A percentile compares a stretch with the other conserved stretches of the same genome.
Conservation (phyloP, 768 basidiomycete genomes). For the Phanerodontia chrysosporium region DNA sequence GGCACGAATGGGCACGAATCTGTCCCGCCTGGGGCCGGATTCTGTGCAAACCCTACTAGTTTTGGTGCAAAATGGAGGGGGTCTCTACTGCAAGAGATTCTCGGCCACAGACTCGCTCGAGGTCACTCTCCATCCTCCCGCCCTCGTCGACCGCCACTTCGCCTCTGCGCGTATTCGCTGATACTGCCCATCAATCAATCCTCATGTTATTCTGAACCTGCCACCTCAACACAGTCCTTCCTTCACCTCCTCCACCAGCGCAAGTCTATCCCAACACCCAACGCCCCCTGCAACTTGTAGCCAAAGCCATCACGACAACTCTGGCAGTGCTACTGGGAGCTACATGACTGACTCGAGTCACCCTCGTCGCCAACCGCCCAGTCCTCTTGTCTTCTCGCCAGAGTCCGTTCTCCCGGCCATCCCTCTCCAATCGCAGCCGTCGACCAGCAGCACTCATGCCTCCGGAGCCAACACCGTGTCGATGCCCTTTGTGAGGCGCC, state of each 20-base stretch:
- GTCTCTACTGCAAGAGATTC: slow-evolving; percentile 1
- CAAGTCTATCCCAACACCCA: slow-evolving; percentile 11
- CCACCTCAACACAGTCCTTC: slow-evolving; percentile 2
- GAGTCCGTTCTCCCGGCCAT: slow-evolving; percentile 56
- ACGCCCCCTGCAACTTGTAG: slow-evolving; percentile 1
- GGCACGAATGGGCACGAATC: background rate
- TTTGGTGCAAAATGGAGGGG: background rate
- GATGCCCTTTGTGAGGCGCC: slow-evolving; percentile 89
- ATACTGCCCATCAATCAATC: slow-evolving; percentile 7
- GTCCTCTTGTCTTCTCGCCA: slow-evolving; percentile 75
- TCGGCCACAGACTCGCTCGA: slow-evolving; percentile 5
- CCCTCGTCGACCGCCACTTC: slow-evolving; percentile 12
- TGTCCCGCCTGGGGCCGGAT: background rate
- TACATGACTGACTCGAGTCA: slow-evolving; percentile 31
- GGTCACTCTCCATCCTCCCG: slow-evolving; percentile 14
- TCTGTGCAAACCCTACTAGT: background rate
- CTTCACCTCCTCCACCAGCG: slow-evolving; percentile 7
- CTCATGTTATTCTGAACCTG: slow-evolving; percentile 13
- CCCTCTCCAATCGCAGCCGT: slow-evolving; percentile 36
- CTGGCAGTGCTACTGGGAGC: slow-evolving; percentile 14
- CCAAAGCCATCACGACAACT: slow-evolving; percentile 11
- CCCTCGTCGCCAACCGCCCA: slow-evolving; percentile 51
- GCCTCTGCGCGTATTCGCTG: slow-evolving; percentile 11
- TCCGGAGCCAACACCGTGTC: slow-evolving; percentile 75
- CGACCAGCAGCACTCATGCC: slow-evolving; percentile 30